Base-by-base conservation (phyloP, 768 basidiomycete species). In the Sarcodon sp. region DNA sequence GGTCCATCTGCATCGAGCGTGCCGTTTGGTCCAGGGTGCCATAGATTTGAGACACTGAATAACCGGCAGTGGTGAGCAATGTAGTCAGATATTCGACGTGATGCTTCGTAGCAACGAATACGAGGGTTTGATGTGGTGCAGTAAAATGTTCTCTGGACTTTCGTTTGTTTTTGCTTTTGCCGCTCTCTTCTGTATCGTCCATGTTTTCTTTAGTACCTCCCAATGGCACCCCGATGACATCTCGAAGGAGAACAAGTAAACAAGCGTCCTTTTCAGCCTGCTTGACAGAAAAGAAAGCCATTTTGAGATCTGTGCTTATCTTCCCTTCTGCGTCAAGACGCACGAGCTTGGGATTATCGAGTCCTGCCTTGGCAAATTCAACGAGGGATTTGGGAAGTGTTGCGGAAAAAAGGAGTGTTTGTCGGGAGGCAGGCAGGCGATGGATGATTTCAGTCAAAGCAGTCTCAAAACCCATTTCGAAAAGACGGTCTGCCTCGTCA, bases 351-450 rank as follows among this genome's bases (percentile, higher is more conserved):
- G 96, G 96, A 56, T 93, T 83, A 53, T 83, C 78, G 15, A 99
- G 70, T 36, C 96, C 96, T 27, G 94, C 96, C 60, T 92, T 96
- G n/a, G 96, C 92, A 60, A 99, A 99, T 45, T 97, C 94, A 44
- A 97, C 91, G 12, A 99, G 77, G 4, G 90, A 84, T 60, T 91
- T 91, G 5, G 96, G 96, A 4, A 99, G 72, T 0, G 96, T 99
- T 1, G 96, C 96, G 0, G 93, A 97, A 64, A 97, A 97, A 5
- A 99, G 76, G 36, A 97, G 75, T 2, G 91, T 94, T 65, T 98
- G 96, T 33, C 96, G 81, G 11, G 79, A 76, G 0, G 80, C 50
- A 10, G 93, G 92, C 46, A 99, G 79, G 33, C 92, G 88, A 55
- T 83, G 76, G 11, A 99, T 69, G 55, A 97, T 93, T 65, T 97